Evolutionary conservation across 768 basidiomycete genomes (phyloP).

Genomic region (Kwoniella europaea): DNA sequence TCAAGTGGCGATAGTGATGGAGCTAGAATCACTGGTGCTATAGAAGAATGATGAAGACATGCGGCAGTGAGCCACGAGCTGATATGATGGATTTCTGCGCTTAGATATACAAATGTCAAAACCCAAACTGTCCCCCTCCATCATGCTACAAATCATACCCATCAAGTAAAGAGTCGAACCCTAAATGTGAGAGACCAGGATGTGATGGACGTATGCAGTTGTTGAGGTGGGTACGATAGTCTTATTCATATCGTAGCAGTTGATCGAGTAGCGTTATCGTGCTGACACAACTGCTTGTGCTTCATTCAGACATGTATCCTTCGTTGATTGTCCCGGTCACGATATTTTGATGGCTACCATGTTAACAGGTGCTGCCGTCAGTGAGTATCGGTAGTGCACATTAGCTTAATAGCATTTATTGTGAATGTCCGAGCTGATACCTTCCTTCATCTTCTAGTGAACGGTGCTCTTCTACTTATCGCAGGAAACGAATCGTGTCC

Average conservation of each 20-base stretch:
- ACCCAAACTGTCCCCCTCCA: slow-evolving; percentile 87
- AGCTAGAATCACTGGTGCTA: neutral
- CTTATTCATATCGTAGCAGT: neutral
- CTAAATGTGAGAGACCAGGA: slow-evolving; percentile 89
- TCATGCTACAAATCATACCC: slow-evolving; percentile 92
- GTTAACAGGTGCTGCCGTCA: slow-evolving; percentile 99
- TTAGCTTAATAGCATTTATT: too few species aligned
- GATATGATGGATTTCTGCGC: neutral
- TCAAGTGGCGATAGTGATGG: neutral
- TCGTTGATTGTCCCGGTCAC: slow-evolving; percentile 94
- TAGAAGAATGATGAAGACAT: neutral
- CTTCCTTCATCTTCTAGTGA: slow-evolving; percentile 62
- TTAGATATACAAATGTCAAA: slow-evolving; percentile 98
- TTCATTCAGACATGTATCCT: slow-evolving; percentile 77
- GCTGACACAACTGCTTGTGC: neutral
- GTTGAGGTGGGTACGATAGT: slow-evolving; percentile 63
- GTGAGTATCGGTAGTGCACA: slow-evolving; percentile 29
- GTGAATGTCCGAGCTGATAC: slow-evolving; percentile 3
- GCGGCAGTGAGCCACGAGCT: too few species aligned
- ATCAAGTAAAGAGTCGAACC: slow-evolving; percentile 90
- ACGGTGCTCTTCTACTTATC: slow-evolving; percentile 91
- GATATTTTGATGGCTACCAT: slow-evolving; percentile 99
- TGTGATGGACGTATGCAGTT: slow-evolving; percentile 90
- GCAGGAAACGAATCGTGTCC: slow-evolving; percentile 99
- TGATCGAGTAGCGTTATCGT: neutral